These are phyloP conservation scores for Euphorbia lathyris DNA, from an alignment of 345 rosid genomes.

Conservation along the genomic window DNA sequence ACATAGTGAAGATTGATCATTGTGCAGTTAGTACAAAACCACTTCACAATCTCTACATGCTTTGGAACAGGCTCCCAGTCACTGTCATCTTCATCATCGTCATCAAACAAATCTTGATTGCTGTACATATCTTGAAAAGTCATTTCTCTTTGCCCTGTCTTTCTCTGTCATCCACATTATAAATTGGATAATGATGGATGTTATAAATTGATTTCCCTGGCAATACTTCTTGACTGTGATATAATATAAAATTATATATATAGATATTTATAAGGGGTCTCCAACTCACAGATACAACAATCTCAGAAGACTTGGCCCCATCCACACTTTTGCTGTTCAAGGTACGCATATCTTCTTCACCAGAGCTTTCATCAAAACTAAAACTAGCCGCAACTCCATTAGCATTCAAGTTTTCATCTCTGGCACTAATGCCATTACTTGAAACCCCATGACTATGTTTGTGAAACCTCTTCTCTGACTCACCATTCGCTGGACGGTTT, in stretches of 20 bases:
- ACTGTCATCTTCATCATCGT: conserved; percentile 83
- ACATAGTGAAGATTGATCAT: conserved; percentile 70
- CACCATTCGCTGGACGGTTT: conserved; percentile 36
- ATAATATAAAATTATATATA: neutral
- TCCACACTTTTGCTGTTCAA: conserved; percentile 14
- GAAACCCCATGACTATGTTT: conserved; percentile 24
- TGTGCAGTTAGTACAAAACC: conserved; percentile 94
- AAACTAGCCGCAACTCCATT: conserved; percentile 30
- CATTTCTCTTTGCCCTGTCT: conserved; percentile 55
- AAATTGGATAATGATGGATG: neutral
- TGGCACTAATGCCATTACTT: conserved; percentile 35
- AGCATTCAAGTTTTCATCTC: conserved; percentile 32
- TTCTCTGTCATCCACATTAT: conserved; percentile 35
- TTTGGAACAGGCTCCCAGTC: conserved; percentile 86
- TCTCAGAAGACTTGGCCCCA: conserved; percentile 29
- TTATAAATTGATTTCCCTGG: conserved; percentile 2
- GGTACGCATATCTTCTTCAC: conserved; percentile 27
- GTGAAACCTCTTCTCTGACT: conserved; percentile 33
- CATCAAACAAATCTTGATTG: conserved; percentile 43
- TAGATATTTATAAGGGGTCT: neutral
- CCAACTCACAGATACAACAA: conserved; percentile 39
- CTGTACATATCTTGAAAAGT: conserved; percentile 67
- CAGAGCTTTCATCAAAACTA: conserved; percentile 20
- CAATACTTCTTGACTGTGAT: conserved; percentile 9
- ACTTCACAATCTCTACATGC: conserved; percentile 52